These are phyloP conservation scores for Cyberlindnera euphorbiiphila DNA, from an alignment of 805 yeast genomes.

Conservation along the genomic window DNA sequence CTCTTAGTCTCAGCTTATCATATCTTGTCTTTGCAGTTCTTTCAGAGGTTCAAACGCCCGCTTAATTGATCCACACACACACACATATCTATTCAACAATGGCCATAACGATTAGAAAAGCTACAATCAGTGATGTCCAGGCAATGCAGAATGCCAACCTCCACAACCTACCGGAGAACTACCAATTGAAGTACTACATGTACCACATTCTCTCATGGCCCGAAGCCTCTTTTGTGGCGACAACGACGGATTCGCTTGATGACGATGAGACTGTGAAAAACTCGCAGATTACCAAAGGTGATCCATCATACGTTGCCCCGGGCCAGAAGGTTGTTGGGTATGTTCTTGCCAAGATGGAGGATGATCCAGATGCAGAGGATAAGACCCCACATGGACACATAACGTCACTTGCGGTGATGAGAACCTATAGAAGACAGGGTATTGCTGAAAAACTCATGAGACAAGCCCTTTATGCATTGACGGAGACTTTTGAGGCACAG, in stretches of 20 bases:
- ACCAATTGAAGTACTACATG: slow-evolving; percentile 86
- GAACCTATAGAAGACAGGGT: slow-evolving; percentile 94
- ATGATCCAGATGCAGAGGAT: slow-evolving; percentile 74
- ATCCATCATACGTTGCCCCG: slow-evolving; percentile 57
- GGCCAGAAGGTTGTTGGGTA: slow-evolving; percentile 92
- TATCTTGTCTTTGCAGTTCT: neutral
- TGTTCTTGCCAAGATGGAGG: slow-evolving; percentile 95
- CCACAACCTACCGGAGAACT: slow-evolving; percentile 91
- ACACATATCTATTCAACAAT: slow-evolving; percentile 30
- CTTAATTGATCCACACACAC: neutral
- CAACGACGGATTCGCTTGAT: slow-evolving; percentile 39
- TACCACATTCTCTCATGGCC: slow-evolving; percentile 97
- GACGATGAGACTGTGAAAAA: slow-evolving; percentile 16
- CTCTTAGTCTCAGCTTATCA: too few relatives aligned
- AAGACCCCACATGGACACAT: slow-evolving; percentile 85
- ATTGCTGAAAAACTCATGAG: slow-evolving; percentile 89
- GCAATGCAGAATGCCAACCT: slow-evolving; percentile 95
- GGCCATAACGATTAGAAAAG: slow-evolving; percentile 87
- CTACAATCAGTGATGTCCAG: slow-evolving; percentile 80
- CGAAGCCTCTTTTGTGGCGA: slow-evolving; percentile 93
- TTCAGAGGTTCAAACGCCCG: neutral
- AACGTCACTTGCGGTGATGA: slow-evolving; percentile 90
- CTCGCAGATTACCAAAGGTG: slow-evolving; percentile 40
- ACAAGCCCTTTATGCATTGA: slow-evolving; percentile 73
- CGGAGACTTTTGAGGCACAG: slow-evolving; percentile 76